Percentiles rank a stretch among this genome's conserved stretches.
Conservation (phyloP, 768 basidiomycete species). For the Pleurotus salmoneostramineus region DNA sequence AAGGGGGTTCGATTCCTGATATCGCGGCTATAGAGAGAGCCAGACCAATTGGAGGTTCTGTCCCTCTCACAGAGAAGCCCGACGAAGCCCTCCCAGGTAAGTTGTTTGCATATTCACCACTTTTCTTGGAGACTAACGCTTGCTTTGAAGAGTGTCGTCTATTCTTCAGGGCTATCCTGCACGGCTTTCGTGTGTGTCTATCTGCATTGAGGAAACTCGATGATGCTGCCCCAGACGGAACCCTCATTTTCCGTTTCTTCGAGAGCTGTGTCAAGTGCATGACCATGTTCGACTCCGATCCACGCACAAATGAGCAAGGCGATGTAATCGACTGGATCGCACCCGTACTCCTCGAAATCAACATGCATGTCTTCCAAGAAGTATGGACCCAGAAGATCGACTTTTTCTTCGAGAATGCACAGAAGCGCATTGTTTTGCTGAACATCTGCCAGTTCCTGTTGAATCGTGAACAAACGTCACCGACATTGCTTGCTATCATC, state of each 20-base stretch:
- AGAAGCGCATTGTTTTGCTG: slow-evolving; percentile 75
- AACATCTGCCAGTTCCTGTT: slow-evolving; percentile 85
- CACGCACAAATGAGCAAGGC: slow-evolving; percentile 53
- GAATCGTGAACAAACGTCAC: slow-evolving; percentile 67
- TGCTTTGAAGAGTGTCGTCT: slow-evolving; percentile 67
- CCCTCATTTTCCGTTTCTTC: slow-evolving; percentile 85
- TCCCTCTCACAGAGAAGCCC: slow-evolving; percentile 76
- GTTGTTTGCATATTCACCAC: slow-evolving; percentile 22
- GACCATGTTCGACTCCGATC: slow-evolving; percentile 73
- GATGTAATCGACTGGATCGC: slow-evolving; percentile 88
- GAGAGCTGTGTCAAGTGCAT: slow-evolving; percentile 82
- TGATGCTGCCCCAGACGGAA: slow-evolving; percentile 76
- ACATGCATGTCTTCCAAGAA: slow-evolving; percentile 91
- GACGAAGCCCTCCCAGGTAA: slow-evolving; percentile 80
- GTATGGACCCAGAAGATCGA: slow-evolving; percentile 93
- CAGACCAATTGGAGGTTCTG: slow-evolving; percentile 75
- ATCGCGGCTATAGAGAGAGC: slow-evolving; percentile 76
- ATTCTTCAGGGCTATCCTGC: slow-evolving; percentile 84
- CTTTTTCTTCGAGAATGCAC: slow-evolving; percentile 80
- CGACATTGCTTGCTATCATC: slow-evolving; percentile 84
- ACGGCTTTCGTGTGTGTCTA: slow-evolving; percentile 81
- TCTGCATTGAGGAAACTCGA: slow-evolving; percentile 76
- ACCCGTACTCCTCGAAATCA: slow-evolving; percentile 73
- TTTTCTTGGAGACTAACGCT: slow-evolving; percentile 10
- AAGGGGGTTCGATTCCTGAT: slow-evolving; percentile 40